Conservation (phyloP, 192 early-diverging fungal species). For the Irineochytrium annulatum region DNA sequence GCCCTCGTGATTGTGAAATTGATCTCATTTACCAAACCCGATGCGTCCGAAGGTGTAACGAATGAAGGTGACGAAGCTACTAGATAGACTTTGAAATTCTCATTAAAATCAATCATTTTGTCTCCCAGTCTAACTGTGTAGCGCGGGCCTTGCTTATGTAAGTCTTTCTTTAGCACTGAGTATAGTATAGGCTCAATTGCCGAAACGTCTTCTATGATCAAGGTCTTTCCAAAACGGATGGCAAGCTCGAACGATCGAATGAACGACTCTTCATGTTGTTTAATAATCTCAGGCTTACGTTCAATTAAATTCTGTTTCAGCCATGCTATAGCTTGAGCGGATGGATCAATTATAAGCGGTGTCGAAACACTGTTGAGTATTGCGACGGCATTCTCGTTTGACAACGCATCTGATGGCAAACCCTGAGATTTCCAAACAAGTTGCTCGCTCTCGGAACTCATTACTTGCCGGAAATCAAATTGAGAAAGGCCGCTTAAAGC, state of each 20-base stretch:
- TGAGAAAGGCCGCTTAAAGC: slow-evolving; percentile 17
- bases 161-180: slow-evolving; percentile 45
- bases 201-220: slow-evolving; percentile 51
- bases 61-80: slow-evolving; percentile 38
- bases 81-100: slow-evolving; percentile 50
- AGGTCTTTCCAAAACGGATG: slow-evolving; percentile 56
- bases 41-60: slow-evolving; percentile 34
- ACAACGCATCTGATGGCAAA: slow-evolving; percentile 48
- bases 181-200: slow-evolving; percentile 47
- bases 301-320: slow-evolving; percentile 44
- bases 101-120: slow-evolving; percentile 54
- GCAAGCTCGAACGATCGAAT: slow-evolving; percentile 49
- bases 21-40: slow-evolving; percentile 38
- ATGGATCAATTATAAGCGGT: slow-evolving; percentile 53
- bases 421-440: slow-evolving; percentile 53
- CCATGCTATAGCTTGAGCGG: slow-evolving; percentile 46
- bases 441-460: slow-evolving; percentile 58
- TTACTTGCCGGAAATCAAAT: slow-evolving; percentile 37
- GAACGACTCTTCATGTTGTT: slow-evolving; percentile 53
- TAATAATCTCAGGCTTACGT: slow-evolving; percentile 51
- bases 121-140: slow-evolving; percentile 52
- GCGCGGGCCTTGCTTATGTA: slow-evolving; percentile 49
- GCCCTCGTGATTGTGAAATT: slow-evolving; percentile 57
- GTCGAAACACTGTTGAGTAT: slow-evolving; percentile 28
- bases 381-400: slow-evolving; percentile 54